Conservation (phyloP, 2,329 filamentous ascomycete species). For the Diplocarpon rosae region DNA sequence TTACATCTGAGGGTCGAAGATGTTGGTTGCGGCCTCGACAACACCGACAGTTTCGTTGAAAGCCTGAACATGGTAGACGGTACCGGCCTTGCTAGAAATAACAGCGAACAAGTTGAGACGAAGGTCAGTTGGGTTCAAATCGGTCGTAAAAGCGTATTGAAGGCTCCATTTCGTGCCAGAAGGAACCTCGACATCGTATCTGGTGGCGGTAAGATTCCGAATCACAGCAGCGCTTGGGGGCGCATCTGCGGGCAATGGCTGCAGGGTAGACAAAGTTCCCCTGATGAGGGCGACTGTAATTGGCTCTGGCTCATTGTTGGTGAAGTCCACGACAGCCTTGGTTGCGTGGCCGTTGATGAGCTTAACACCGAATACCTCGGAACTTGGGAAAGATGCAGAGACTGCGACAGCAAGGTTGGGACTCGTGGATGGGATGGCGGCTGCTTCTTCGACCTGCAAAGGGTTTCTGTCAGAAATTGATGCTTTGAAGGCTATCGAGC, state of each 20-base stretch:
- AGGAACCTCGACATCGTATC: conserved; percentile 63
- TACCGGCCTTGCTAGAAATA: conserved; percentile 53
- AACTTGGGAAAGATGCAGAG: conserved; percentile 50
- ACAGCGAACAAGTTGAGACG: conserved; percentile 67
- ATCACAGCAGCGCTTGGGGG: conserved; percentile 47
- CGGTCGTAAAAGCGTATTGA: conserved; percentile 75
- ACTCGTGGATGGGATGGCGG: conserved; percentile 14
- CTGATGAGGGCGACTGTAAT: conserved; percentile 67
- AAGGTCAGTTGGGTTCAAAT: conserved; percentile 88
- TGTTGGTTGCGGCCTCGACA: conserved; percentile 81
- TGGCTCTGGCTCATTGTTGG: conserved; percentile 69
- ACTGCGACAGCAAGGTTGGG: conserved; percentile 52
- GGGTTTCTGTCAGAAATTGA: conserved; percentile 1
- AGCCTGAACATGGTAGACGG: conserved; percentile 64
- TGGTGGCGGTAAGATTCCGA: conserved; percentile 72
- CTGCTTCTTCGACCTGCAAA: conserved; percentile 19
- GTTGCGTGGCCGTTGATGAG: conserved; percentile 87
- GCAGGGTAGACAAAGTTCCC: conserved; percentile 56
- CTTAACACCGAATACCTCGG: conserved; percentile 82
- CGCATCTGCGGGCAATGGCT: conserved; percentile 38
- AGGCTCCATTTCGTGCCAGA: conserved; percentile 66
- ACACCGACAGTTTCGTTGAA: conserved; percentile 77
- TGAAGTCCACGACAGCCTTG: conserved; percentile 68
- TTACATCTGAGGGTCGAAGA: conserved; percentile 94
- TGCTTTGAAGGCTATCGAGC: background rate